phyloP scores from a whole-genome alignment of 2,329 filamentous ascomycete genomes.

The Diaporthe citri region DNA sequence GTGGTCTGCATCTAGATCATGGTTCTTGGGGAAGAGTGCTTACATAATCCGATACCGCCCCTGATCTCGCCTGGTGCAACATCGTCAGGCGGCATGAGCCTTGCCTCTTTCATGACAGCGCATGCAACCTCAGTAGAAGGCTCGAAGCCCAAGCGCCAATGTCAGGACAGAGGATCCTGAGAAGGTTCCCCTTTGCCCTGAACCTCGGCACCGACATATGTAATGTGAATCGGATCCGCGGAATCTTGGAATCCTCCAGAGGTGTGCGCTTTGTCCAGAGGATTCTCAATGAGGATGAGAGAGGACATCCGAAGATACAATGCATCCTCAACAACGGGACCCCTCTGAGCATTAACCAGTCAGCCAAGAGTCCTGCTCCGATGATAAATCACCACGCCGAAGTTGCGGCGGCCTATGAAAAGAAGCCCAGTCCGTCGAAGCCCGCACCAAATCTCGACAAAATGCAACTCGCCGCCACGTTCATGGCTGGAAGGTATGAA shows the following conservation, averaged over 20 bases:
- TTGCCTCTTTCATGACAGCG: background rate
- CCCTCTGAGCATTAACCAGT: background rate
- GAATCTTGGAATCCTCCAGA: conserved; percentile 62
- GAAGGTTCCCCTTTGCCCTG: conserved; percentile 72
- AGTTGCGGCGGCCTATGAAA: background rate
- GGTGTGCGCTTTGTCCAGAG: conserved; percentile 61
- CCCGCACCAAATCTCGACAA: conserved; percentile 39
- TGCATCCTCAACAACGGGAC: background rate
- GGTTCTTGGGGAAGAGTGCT: background rate
- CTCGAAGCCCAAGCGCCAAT: conserved; percentile 2
- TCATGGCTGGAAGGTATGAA: conserved; percentile 60
- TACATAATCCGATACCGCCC: conserved; percentile 1
- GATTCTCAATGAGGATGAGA: conserved; percentile 60
- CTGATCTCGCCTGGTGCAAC: background rate
- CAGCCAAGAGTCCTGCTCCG: background rate
- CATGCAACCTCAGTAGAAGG: background rate
- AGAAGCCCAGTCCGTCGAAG: background rate
- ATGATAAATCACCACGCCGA: background rate
- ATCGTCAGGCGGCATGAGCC: background rate
- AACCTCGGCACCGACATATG: conserved; percentile 86
- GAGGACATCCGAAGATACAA: conserved; percentile 34
- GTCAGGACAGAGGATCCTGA: conserved; percentile 32
- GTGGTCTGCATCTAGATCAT: background rate
- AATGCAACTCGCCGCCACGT: conserved; percentile 55
- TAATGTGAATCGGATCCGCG: conserved; percentile 73